These are phyloP conservation scores for rapeseed (Brassica napus) DNA, from an alignment of 345 rosid genomes.

Conservation along the genomic window Da-Ae NC_063452.1:60631001-60631500, in stretches of 20 bases:
- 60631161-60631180: background rate
- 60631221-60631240: conserved; percentile 14
- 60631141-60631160: background rate
- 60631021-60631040: conserved; percentile 59
- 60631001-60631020: conserved; percentile 62
- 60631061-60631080: conserved; percentile 38
- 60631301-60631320: background rate
- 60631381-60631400: background rate
- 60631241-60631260: conserved; percentile 27
- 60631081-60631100: conserved; percentile 56
- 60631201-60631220: conserved; percentile 23
- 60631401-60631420: background rate
- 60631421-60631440: background rate
- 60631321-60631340: background rate
- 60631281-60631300: conserved; percentile 3
- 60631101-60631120: conserved; percentile 56
- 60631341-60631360: background rate
- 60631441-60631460: background rate
- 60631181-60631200: background rate
- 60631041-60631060: conserved; percentile 56
- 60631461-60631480: background rate
- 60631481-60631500: background rate
- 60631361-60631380: background rate
- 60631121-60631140: conserved; percentile 84
- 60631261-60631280: conserved; percentile 4